phyloP scores from a whole-genome alignment of 345 rosid species.

The Nephelium lappaceum region DNA sequence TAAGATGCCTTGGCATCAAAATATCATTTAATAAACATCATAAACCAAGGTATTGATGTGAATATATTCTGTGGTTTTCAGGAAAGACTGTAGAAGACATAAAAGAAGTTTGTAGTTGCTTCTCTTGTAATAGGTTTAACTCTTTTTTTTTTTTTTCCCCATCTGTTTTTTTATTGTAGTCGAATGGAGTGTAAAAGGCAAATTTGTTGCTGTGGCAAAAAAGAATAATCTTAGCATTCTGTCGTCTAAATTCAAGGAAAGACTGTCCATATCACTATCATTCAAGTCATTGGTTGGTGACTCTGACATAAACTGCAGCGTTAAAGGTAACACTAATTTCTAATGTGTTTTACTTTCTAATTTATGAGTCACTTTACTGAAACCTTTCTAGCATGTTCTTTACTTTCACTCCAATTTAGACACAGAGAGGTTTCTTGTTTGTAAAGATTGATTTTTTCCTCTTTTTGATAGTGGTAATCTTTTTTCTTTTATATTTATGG shows the following conservation, averaged over 20 bases:
- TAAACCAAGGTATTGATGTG: neutral
- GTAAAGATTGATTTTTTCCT: constrained; percentile 10
- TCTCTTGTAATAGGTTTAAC: constrained; percentile 1
- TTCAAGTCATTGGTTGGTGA: constrained; percentile 62
- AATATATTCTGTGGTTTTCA: neutral
- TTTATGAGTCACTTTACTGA: neutral
- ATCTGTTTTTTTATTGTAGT: constrained; percentile 33
- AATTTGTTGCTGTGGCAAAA: constrained; percentile 70
- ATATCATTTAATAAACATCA: neutral
- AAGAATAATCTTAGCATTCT: constrained; percentile 51
- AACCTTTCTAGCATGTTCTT: neutral
- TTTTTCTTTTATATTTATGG: neutral
- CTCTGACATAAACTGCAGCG: constrained; percentile 35
- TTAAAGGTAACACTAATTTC: constrained; percentile 59
- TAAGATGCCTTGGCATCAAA: constrained; percentile 4
- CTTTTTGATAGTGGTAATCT: neutral
- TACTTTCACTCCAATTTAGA: neutral
- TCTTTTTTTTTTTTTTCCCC: neutral
- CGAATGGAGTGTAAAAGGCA: constrained; percentile 80
- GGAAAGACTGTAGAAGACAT: neutral
- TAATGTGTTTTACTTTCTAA: neutral
- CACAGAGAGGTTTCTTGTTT: neutral
- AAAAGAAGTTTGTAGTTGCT: neutral
- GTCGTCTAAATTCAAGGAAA: constrained; percentile 74
- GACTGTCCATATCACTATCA: constrained; percentile 48